Percentiles rank a stretch among this genome's conserved stretches.
These are phyloP conservation scores for Miamiensis avidus DNA, from an alignment of 169 alveolate species.

Conservation along the genomic window DNA sequence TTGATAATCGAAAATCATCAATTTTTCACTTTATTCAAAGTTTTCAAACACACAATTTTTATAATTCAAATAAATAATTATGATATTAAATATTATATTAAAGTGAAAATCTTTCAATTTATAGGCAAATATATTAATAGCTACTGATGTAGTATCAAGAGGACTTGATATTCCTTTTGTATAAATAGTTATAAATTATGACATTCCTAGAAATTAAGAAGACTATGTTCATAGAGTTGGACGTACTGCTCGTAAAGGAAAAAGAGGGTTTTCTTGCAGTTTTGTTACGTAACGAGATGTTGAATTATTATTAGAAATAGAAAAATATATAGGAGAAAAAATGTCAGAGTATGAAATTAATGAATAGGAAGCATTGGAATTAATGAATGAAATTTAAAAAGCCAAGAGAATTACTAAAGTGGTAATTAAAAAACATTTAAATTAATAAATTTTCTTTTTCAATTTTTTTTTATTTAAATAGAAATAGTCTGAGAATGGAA, in stretches of 20 bases:
- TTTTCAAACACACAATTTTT: too few species aligned
- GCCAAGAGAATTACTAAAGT: constrained; percentile 12
- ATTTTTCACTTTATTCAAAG: too few species aligned
- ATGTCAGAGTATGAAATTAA: constrained; percentile 9
- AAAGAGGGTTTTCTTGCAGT: constrained; percentile 54
- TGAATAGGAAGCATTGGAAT: constrained; percentile 3
- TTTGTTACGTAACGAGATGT: constrained; percentile 42
- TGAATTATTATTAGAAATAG: constrained; percentile 3
- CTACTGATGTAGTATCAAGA: constrained; percentile 99
- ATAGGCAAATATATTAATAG: constrained; percentile 87
- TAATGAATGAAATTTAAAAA: background rate
- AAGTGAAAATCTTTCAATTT: background rate
- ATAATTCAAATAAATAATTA: too few species aligned
- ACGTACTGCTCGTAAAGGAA: constrained; percentile 83
- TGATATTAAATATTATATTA: too few species aligned
- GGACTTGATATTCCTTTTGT: constrained; percentile 98
- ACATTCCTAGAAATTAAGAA: constrained; percentile 94
- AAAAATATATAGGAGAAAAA: constrained; percentile 9
- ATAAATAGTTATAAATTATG: constrained; percentile 94
- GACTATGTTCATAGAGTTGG: constrained; percentile 95
- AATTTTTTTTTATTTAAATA: too few species aligned
- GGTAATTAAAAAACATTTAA: background rate
- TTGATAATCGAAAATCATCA: too few species aligned
- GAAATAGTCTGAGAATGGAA: too few species aligned
- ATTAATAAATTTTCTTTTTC: too few species aligned